Evolutionary conservation across 805 yeast species (phyloP), one percentile per base, ranked within the genome.

Genomic region (Brettanomyces bruxellensis): DNA sequence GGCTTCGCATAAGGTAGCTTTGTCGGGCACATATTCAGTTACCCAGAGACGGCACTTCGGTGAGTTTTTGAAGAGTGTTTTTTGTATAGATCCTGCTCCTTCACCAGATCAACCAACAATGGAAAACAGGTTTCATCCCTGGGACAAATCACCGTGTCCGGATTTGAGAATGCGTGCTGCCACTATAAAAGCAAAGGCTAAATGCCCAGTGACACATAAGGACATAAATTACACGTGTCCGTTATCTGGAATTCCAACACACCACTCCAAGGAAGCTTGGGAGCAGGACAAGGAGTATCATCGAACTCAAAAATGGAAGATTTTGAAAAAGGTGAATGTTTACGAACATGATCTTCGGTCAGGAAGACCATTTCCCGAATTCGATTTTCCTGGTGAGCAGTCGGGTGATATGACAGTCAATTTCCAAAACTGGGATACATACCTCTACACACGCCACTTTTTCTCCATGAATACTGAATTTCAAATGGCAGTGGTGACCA

Each of bases 391-490:
- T 5, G 80, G 78, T 4, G 74, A 71, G 13, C 95, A 86, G 64
- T 85, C 81, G 45, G 72, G 70, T 44, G 97, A 90, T 60, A 81
- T 81, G 50, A 67, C 75, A 49, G 79, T 89, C 49, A 89, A 88
- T 61, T 77, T 88, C 61, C 71, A 81, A 43, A 81, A 77, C 62
- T 93, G 99, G 99, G 98, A 93, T 65, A 72, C 93, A 8, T 91
- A 79, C 58, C 83, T 93, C 61, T 93, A 91, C 65, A 91, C 98
- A 0, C 76, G 99, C 62, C 84, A 84, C 56, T 93, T 87, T 63
- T 83, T 81, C 57, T 91, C 97, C 4, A 91, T 93, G 98, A 96
- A 93, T 65, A 86, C 96, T 4, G 96, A 90, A 65, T 91, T 87
- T 69, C 95, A 91, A 65, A 71, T 91, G 60, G 98, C 98, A 1